Percentiles rank a stretch among this genome's conserved stretches.
phyloP scores from a whole-genome alignment of 2,329 filamentous ascomycete genomes.

The Arthrobotrys sphaeroides region DNA sequence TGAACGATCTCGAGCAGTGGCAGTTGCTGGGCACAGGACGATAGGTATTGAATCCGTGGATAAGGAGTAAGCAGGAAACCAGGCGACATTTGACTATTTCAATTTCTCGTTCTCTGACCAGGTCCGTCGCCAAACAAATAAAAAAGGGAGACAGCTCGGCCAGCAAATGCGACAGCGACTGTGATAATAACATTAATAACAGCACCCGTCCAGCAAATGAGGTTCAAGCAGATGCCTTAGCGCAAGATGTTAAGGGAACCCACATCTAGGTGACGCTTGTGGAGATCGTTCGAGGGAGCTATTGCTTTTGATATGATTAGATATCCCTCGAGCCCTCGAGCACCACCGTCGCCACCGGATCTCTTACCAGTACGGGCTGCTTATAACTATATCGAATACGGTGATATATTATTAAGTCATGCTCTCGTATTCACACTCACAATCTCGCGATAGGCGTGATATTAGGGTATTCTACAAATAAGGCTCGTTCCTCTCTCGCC shows the following conservation, averaged over 20 bases:
- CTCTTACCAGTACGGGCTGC: background rate
- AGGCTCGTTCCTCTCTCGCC: constrained; percentile 34
- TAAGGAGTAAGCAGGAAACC: constrained; percentile 25
- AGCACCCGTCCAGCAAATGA: constrained; percentile 34
- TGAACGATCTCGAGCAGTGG: background rate
- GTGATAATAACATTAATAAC: constrained; percentile 37
- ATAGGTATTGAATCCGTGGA: background rate
- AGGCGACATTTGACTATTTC: constrained; percentile 26
- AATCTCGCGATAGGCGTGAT: constrained; percentile 10
- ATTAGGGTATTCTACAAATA: background rate
- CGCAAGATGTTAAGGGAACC: constrained; percentile 23
- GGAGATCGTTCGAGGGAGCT: constrained; percentile 45
- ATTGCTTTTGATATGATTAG: constrained; percentile 27
- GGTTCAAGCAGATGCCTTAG: constrained; percentile 41
- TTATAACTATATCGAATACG: constrained; percentile 24
- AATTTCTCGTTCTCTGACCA: constrained; percentile 27
- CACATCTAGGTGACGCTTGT: constrained; percentile 18
- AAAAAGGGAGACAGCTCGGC: constrained; percentile 35
- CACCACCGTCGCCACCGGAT: background rate
- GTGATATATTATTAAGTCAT: constrained; percentile 10
- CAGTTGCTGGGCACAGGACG: background rate
- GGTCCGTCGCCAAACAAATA: constrained; percentile 15
- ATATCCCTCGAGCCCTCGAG: background rate
- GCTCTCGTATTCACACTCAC: constrained; percentile 1
- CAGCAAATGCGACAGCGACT: constrained; percentile 34